Evolutionary conservation across 345 rosid genomes (phyloP).

Genomic region (Eucalyptus caleyi): DNA sequence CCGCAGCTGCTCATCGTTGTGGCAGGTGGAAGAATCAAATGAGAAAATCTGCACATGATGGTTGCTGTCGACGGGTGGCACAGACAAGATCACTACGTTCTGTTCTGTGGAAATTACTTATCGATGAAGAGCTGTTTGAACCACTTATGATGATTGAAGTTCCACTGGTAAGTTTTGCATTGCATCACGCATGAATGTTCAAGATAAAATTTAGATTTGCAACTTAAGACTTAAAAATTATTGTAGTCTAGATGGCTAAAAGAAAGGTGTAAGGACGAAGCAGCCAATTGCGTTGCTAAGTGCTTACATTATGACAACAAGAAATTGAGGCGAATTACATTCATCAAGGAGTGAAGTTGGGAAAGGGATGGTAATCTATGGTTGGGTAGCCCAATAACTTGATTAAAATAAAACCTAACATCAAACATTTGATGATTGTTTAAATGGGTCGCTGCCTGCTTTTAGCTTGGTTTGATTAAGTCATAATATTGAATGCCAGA

Average conservation of each 20-base stretch:
- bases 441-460: neutral
- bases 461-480: neutral
- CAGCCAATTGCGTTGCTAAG: neutral
- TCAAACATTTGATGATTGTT: neutral
- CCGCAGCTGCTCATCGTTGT: conserved; percentile 77
- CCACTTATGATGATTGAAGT: conserved; percentile 56
- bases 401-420: neutral
- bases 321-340: neutral
- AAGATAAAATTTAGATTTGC: neutral
- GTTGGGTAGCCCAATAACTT: neutral
- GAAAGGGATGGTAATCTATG: neutral
- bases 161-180: conserved; percentile 54
- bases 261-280: neutral
- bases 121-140: conserved; percentile 61
- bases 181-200: neutral
- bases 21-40: conserved; percentile 97
- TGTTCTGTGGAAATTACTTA: conserved; percentile 79
- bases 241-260: neutral
- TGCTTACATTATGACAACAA: neutral
- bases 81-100: conserved; percentile 65
- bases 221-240: neutral
- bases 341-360: neutral
- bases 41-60: conserved; percentile 88
- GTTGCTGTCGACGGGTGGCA: conserved; percentile 92
- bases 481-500: neutral